Conservation (phyloP, 2,329 filamentous ascomycete genomes). For the Aspergillus sp. region DNA sequence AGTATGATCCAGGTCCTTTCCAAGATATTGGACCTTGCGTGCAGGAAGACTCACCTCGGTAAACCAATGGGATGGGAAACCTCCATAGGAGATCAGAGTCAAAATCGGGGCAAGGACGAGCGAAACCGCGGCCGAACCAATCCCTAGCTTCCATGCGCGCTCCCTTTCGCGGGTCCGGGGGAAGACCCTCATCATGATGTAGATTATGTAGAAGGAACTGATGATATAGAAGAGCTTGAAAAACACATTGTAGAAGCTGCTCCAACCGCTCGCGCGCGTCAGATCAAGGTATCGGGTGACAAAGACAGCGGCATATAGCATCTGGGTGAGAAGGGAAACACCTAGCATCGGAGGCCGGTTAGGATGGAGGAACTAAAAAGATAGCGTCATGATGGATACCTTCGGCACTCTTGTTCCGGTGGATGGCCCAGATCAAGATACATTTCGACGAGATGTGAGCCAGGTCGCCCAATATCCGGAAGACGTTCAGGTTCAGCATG, state of each 20-base stretch:
- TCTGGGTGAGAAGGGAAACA: conserved; percentile 85
- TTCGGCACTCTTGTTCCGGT: conserved; percentile 83
- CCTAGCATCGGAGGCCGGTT: conserved; percentile 48
- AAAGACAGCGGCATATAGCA: conserved; percentile 84
- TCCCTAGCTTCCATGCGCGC: conserved; percentile 88
- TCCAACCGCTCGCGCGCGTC: conserved; percentile 49
- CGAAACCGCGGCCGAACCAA: conserved; percentile 64
- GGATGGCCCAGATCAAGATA: conserved; percentile 87
- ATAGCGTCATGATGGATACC: conserved; percentile 46
- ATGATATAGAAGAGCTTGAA: conserved; percentile 89
- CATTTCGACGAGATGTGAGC: conserved; percentile 84
- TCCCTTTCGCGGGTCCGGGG: conserved; percentile 87
- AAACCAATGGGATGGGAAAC: conserved; percentile 41
- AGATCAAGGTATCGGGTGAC: conserved; percentile 83
- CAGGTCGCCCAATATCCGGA: conserved; percentile 75
- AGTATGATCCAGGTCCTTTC: not conserved
- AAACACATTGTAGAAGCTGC: conserved; percentile 66
- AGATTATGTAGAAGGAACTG: conserved; percentile 82
- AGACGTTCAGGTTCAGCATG: conserved; percentile 40
- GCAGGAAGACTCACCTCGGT: conserved; percentile 35
- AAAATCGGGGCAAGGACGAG: conserved; percentile 69
- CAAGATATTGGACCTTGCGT: not conserved
- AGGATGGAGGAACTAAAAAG: conserved; percentile 3
- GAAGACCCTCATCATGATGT: conserved; percentile 81
- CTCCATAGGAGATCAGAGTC: conserved; percentile 66